phyloP scores from a whole-genome alignment of 1,284 basidiomycete genomes.

The Tilletia indica region DNA sequence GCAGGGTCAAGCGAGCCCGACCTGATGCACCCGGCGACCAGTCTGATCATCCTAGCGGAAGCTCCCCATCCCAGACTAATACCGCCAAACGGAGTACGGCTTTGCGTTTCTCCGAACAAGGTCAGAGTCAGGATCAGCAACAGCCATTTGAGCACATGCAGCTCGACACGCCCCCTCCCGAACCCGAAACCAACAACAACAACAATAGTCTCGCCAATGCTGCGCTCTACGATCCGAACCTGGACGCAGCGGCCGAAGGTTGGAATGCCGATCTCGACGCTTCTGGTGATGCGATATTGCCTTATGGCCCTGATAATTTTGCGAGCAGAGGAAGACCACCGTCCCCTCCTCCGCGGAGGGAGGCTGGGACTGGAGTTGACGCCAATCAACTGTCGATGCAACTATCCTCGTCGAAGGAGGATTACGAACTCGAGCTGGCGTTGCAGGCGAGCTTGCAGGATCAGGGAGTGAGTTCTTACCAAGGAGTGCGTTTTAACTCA shows the following conservation, averaged over 20 bases:
- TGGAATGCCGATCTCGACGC: background rate
- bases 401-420: background rate
- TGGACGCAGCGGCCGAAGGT: background rate
- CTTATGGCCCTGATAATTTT: background rate
- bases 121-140: background rate
- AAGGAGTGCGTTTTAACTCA: no score
- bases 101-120: background rate
- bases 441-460: constrained; percentile 1
- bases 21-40: background rate
- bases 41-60: background rate
- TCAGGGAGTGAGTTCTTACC: background rate
- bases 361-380: background rate
- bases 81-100: background rate
- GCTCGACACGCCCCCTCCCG: constrained; percentile 9
- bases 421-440: constrained; percentile 5
- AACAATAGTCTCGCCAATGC: no score
- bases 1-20: constrained; percentile 7
- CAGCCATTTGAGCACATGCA: background rate
- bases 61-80: background rate
- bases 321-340: background rate
- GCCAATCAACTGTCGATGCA: no score
- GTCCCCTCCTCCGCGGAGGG: background rate
- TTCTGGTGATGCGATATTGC: background rate
- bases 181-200: background rate
- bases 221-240: no score